Base-by-base conservation (phyloP, 2,329 filamentous ascomycete species). In the Davidsoniella neocaledoniae region DNA sequence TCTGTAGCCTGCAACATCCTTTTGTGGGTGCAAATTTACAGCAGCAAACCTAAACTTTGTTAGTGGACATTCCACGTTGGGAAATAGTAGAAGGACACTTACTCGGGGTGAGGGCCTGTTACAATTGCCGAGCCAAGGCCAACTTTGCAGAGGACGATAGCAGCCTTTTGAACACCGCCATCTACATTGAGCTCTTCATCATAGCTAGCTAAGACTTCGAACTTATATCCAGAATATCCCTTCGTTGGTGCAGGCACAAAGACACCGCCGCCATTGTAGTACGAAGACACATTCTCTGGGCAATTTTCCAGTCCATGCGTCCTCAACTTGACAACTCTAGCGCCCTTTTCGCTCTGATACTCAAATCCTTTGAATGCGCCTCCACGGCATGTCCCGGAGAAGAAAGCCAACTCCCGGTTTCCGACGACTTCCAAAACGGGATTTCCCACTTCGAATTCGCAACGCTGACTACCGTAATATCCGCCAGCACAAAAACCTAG, bases 241-340 rank as follows among this genome's bases (percentile, higher is more conserved):
- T 39, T 37, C 5, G 19, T 37, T 2, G 73, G 71, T 1, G 83
- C 81, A 64, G 91, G 81, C 1, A 94, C 85, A 66, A 96, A 98
- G 1, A 94, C 79, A 3, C 91, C 88, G 1, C 91, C 91, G 1
- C 91, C 91, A 57, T 98, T 98, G 63, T 90, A 95, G 61, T 98
- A 98, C 12, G 78, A 81, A 48, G 72, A 69, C 53, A 94, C 85
- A 1, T 70, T 68, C 1, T 77, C 72, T 0, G 80, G 74, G 1
- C 82, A 61, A 3, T 66, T 64, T 0, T 68, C 23, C 2, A 69
- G 70, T 55, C 76, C 77, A 10, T 74, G 68, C 10, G 91, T 77
- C 48, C 70, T 73, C 43, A 96, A 57, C 51, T 74, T 71, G 0
- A 78, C 79, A 2, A 85, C 86, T 57, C 77, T 74, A 1, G 91